Base-by-base conservation (phyloP, 805 yeast genomes). In the Yamadazyma ubonensis region DNA sequence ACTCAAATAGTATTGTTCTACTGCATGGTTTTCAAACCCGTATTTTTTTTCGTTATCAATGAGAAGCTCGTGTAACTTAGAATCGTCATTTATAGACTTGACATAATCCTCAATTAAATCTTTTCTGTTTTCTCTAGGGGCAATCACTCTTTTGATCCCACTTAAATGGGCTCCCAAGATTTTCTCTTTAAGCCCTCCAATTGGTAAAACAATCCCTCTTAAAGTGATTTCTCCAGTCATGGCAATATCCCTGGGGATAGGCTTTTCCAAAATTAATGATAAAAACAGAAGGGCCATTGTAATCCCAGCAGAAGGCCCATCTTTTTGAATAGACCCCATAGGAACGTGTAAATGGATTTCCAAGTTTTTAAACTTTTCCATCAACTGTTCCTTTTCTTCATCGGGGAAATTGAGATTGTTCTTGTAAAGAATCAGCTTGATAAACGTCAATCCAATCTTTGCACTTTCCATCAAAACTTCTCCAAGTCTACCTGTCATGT, bases 191-290 rank as follows among this genome's bases (percentile, higher is more conserved):
- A 86, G 70, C 0, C 95, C 95, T 4, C 95, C 95, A 49, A 86
- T 86, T 6, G 90, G 90, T 32, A 86, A 65, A 0, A 86, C 83
- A 49, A 81, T 70, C 5, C 95, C 95, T 30, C 91, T 65, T 3
- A 86, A 69, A 0, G 93, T 84, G 44, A 86, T 81, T 58, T 86
- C 95, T 5, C 95, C 95, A 1, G 95, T 86, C 93, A 86, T 83
- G 36, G 95, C 95, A 36, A 83, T 65, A 36, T 67, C 63, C 10
- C 55, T 51, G 0, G 73, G 70, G 5, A 72, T 71, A 1, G 75
- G 73, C 36, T 63, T 69, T 37, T 70, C 66, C 27, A 72, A 51
- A 5, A 70, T 49, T 39, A 72, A 55, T 1, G 76, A 71, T 22
- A 72, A 55, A 38, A 72, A 68, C 65, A 65, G 68, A 33, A 70